Base-by-base conservation (phyloP, 148 eudicot genomes). In the Gaultheria prostrata region DNA sequence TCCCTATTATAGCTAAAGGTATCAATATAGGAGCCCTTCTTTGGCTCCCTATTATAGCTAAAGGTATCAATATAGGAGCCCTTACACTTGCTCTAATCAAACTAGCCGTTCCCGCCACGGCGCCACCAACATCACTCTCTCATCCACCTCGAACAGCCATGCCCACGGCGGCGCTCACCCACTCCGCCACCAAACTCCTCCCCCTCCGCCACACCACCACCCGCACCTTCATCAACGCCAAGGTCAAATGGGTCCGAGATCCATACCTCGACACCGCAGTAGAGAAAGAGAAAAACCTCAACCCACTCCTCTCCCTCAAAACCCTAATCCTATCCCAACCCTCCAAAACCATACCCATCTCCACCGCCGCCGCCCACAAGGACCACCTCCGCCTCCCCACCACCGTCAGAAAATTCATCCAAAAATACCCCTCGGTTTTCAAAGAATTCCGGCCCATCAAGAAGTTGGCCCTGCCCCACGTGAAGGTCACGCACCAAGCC, bases 191-290 rank as follows among this genome's bases (percentile, higher is more conserved):
- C 87, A 70, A 21, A 4, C 35, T 70, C 65, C 59, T n/a, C 83
- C 75, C 6, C 79, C 83, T 69, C 26, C 84, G 11, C 46, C 63
- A 82, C 67, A 73, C 35, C 56, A 33, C 24, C 72, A 51, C 48
- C 20, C 89, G 93, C 82, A 86, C 93, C 79, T 93, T 93, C 86
- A 75, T 92, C 32, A 86, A 89, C 83, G 95, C 92, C 30, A 88
- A 78, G 84, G 70, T 93, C 81, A 92, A 91, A 92, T 93, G 94
- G 93, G 94, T 90, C 21, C 89, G 95, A 32, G 98, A 94, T 53
- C 91, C 88, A 0, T 86, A 82, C 83, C 88, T 94, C 56, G 98
- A 94, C 85, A 67, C 79, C 56, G 91, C 90, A 21, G 93, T 92
- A 0, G 86, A 86, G 17, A 89, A 88, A 24, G 96, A 94, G 70